Conservation (phyloP, 169 alveolate genomes). For the Plasmodium blacklocki region DNA sequence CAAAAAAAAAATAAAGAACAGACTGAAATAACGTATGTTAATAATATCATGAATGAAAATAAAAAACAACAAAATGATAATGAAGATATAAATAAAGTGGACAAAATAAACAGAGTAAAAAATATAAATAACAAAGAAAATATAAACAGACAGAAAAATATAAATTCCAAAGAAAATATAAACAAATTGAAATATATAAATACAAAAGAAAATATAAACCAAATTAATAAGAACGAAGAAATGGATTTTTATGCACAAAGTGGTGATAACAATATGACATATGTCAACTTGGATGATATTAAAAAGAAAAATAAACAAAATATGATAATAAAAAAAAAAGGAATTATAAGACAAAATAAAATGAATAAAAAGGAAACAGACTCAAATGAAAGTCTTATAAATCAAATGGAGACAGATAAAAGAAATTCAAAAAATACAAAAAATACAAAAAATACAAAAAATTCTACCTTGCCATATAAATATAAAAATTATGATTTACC, state of each 20-base stretch:
- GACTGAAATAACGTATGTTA: background rate
- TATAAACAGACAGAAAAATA: background rate
- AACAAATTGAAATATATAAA: background rate
- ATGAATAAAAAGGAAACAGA: background rate
- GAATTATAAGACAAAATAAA: background rate
- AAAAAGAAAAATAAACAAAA: too few relatives aligned
- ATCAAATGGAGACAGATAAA: background rate
- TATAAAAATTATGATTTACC: slow-evolving; percentile 58
- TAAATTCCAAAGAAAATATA: background rate
- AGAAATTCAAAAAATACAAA: background rate
- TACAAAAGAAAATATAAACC: background rate
- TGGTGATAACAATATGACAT: background rate
- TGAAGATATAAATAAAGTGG: background rate
- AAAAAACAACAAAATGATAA: background rate
- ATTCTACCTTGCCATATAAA: background rate
- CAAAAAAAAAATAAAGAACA: background rate
- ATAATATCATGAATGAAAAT: background rate
- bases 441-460: slow-evolving; percentile 4
- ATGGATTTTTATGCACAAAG: background rate
- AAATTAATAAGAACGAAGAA: background rate
- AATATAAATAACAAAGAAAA: background rate
- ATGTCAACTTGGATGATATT: background rate
- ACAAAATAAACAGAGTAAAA: background rate
- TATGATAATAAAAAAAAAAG: background rate
- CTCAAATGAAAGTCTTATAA: background rate